These are phyloP conservation scores for Salix udensis DNA, from an alignment of 345 rosid genomes.

Conservation along the genomic window DNA sequence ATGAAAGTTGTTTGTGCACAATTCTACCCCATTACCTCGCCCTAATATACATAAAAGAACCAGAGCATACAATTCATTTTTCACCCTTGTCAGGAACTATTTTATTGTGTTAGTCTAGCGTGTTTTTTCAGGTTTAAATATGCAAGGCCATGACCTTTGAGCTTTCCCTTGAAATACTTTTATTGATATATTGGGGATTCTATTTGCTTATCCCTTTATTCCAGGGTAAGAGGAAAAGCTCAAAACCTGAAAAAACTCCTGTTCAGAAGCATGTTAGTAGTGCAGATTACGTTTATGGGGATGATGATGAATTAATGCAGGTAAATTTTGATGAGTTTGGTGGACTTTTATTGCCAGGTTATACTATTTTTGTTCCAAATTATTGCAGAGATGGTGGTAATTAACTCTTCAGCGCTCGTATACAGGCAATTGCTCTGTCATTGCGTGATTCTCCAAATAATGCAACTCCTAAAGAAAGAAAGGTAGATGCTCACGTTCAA, in stretches of 20 bases:
- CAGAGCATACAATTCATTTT: no score
- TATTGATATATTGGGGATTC: background rate
- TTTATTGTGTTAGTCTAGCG: background rate
- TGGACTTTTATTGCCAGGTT: background rate
- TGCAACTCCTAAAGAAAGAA: slow-evolving; percentile 24
- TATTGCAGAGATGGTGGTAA: background rate
- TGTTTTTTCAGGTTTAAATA: no score
- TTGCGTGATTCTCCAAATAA: slow-evolving; percentile 40
- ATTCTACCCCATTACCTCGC: background rate
- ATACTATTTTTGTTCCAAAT: background rate
- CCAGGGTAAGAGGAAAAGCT: slow-evolving; percentile 37
- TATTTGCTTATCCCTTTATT: slow-evolving; percentile 3
- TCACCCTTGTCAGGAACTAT: no score
- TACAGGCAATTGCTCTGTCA: slow-evolving; percentile 76
- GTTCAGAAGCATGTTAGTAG: slow-evolving; percentile 21
- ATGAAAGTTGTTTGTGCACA: background rate
- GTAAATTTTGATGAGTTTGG: slow-evolving; percentile 22
- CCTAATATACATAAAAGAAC: no score
- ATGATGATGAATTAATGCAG: slow-evolving; percentile 51
- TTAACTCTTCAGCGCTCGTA: slow-evolving; percentile 1
- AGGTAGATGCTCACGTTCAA: slow-evolving; percentile 17
- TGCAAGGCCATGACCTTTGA: background rate
- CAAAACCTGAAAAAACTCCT: slow-evolving; percentile 34
- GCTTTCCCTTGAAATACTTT: background rate
- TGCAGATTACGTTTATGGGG: slow-evolving; percentile 31